A percentile compares a stretch with the other conserved stretches of the same genome.
Evolutionary conservation across 176 grass and related monocot genomes (phyloP).

Genomic region (Elymus sibiricus): DNA sequence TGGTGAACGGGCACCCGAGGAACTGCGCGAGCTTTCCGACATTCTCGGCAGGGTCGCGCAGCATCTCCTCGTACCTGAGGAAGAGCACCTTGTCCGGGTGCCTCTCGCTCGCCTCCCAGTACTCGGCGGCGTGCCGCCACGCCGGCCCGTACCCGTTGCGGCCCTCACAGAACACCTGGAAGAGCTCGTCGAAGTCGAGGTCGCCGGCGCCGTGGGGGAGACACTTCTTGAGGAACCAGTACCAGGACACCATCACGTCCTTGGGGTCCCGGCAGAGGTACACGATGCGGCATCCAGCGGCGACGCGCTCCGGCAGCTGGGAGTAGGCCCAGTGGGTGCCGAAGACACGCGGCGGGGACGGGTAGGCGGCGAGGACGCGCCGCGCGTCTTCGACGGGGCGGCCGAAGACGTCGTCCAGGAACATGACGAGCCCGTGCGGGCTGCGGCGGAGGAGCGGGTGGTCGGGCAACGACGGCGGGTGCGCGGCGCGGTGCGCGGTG

Average conservation of each 20-base stretch:
- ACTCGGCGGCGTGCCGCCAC: no score
- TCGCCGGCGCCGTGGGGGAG: no score
- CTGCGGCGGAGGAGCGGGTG: neutral
- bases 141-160: no score
- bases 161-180: no score
- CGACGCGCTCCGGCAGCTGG: neutral
- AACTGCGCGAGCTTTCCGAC: no score
- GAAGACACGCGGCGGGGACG: neutral
- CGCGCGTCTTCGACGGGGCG: neutral
- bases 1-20: no score
- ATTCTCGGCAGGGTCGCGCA: no score
- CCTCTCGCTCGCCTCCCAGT: no score
- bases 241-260: neutral
- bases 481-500: neutral
- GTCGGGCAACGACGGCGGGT: neutral
- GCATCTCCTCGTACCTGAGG: no score
- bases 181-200: no score
- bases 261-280: neutral
- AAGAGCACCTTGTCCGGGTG: no score
- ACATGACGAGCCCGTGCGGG: neutral
- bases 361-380: neutral
- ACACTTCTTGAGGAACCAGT: neutral
- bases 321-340: neutral
- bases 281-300: neutral
- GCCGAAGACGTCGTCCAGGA: neutral